Evolutionary conservation across 192 early-diverging fungal genomes (phyloP).

Genomic region (Coemansia erecta): DNA sequence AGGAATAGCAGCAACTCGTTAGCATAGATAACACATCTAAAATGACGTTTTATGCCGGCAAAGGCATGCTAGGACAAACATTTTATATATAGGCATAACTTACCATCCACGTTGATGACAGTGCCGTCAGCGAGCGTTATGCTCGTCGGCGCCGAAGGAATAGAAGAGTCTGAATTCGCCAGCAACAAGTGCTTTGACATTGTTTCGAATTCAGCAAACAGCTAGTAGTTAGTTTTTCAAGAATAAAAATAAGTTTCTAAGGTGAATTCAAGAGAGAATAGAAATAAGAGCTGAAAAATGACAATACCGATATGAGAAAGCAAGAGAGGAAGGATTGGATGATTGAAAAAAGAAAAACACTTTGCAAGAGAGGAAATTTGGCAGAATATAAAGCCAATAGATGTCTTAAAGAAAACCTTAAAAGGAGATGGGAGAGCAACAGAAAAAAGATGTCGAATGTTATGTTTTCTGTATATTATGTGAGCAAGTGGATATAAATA

Average conservation of each 20-base stretch:
- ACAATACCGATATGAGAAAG: background rate
- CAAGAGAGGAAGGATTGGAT: background rate
- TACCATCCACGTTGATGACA: conserved; percentile 36
- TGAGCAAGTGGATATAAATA: too few relatives aligned
- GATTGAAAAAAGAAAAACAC: conserved; percentile 1
- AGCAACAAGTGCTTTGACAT: conserved; percentile 30
- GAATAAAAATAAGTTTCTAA: background rate
- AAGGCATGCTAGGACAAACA: conserved; percentile 1
- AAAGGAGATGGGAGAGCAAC: too few relatives aligned
- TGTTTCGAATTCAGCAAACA: conserved; percentile 11
- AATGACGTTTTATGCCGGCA: background rate
- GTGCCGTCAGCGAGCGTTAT: conserved; percentile 32
- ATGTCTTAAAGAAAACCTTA: too few relatives aligned
- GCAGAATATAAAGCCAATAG: too few relatives aligned
- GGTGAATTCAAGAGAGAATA: conserved; percentile 4
- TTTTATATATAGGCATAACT: conserved; percentile 6
- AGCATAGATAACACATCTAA: background rate
- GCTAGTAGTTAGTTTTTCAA: background rate
- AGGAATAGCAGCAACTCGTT: background rate
- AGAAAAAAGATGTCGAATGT: too few relatives aligned
- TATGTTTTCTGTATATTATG: too few relatives aligned
- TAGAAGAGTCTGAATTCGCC: conserved; percentile 39
- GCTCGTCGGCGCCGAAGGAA: conserved; percentile 33
- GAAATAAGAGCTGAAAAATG: background rate
- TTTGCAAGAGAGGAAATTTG: too few relatives aligned